Conservation (phyloP, 2,329 filamentous ascomycete species). For the Coleophoma eucalyptorum region DNA sequence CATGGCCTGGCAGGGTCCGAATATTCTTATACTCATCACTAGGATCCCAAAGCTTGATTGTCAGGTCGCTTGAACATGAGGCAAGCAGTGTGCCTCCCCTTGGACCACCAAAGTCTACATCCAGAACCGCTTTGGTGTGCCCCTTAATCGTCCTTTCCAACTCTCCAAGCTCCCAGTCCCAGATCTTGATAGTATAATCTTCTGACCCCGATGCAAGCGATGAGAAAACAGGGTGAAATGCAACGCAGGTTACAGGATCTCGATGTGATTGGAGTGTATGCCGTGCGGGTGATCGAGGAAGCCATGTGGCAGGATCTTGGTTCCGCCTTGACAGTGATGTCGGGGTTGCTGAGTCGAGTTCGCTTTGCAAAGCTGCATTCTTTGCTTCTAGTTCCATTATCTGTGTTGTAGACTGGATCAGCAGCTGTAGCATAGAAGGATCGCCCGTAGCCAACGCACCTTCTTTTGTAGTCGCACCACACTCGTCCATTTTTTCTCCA, state of each 20-base stretch:
- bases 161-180: conserved; percentile 95
- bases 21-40: conserved; percentile 94
- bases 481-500: conserved; percentile 99
- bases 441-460: conserved; percentile 42
- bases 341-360: conserved; percentile 80
- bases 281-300: conserved; percentile 76
- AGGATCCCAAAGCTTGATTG: conserved; percentile 94
- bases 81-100: conserved; percentile 74
- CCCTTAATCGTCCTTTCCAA: conserved; percentile 87
- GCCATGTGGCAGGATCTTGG: conserved; percentile 81
- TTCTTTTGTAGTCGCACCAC: conserved; percentile 94
- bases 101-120: conserved; percentile 87
- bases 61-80: conserved; percentile 70
- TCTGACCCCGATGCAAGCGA: conserved; percentile 88
- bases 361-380: conserved; percentile 69
- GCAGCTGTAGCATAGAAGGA: too few relatives aligned
- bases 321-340: conserved; percentile 71
- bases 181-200: conserved; percentile 92
- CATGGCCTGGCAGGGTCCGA: conserved; percentile 83
- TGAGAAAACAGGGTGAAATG: conserved; percentile 89
- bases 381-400: conserved; percentile 90
- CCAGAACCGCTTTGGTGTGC: conserved; percentile 83
- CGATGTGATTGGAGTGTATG: conserved; percentile 83
- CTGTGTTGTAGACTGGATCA: conserved; percentile 37
- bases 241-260: conserved; percentile 77